Base-by-base conservation (phyloP, 225 moss, liverwort and hornwort genomes). In the Rhytidiadelphus loreus region DNA sequence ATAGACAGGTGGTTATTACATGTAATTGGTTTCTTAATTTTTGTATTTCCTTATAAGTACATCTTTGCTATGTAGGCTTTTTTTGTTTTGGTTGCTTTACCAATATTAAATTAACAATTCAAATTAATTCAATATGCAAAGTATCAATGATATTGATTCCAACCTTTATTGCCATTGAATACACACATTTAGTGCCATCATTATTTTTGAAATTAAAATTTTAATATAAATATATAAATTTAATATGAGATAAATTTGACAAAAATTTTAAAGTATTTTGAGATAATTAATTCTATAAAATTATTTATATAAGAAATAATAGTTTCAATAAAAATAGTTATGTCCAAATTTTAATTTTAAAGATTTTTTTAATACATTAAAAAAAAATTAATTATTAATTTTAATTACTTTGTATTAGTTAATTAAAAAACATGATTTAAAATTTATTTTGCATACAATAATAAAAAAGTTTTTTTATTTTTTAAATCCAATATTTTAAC, bases 61-160 rank as follows among this genome's bases (percentile, higher is more conserved):
- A 46, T 14, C 4, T 23, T 44, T 22, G 9, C 2, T 3, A 11
- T 0, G 0, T 12, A 21, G 3, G 13, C 43, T 0, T 80, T 80
- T 22, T 62, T 33, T 46, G 32, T 4, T 62, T 23, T 21, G 14
- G 4, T 12, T 44, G 15, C 13, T 32, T 19, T 9, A 32, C 2
- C 6, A 60, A 59, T 22, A 30, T 60, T 6, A 60, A 58, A 37
- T 28, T 8, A 9, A 30, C 2, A 59, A 43, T 41, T 58, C 2
- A 20, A 29, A 22, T 14, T 32, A 81, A 62, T 23, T 62, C 15
- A 62, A 33, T 23, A 62, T 62, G 0, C 43, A 4, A 64, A 64
- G 37, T 52, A 64, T 26, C 12, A 16, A 35, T 18, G 12, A 52
- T 19, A 26, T 26, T 18, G 17, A 37, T 17, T 63, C 8, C 25